A percentile compares a stretch with the other conserved stretches of the same genome.
These are phyloP conservation scores for Rosa multiflora DNA, from an alignment of 306 rosid genomes.

Conservation along the genomic window DNA sequence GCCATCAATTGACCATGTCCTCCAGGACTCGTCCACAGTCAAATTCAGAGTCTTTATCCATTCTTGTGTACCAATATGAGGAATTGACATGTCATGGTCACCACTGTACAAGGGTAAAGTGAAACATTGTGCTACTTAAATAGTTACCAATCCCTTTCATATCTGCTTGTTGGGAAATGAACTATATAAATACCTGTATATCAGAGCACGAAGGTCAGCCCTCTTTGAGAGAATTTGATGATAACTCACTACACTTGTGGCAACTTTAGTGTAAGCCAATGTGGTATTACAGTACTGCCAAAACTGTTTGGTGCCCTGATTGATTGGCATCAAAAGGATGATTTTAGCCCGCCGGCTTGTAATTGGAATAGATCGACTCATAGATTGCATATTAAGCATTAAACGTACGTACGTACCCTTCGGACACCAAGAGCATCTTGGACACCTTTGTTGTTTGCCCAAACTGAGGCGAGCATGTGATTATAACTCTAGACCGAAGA, in stretches of 20 bases:
- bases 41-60: constrained; percentile 13
- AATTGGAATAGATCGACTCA: no score
- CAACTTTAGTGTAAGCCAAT: constrained; percentile 11
- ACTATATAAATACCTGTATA: constrained; percentile 9
- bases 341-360: not conserved
- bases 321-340: not conserved
- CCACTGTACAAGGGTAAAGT: constrained; percentile 10
- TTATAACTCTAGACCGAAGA: constrained; percentile 5
- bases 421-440: constrained; percentile 23
- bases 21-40: constrained; percentile 18
- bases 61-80: constrained; percentile 23
- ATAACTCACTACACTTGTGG: constrained; percentile 9
- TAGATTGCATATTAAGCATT: not conserved
- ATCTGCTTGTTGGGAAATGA: not conserved
- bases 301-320: constrained; percentile 17
- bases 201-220: constrained; percentile 11
- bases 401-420: not conserved
- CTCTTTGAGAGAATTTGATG: constrained; percentile 16
- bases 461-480: constrained; percentile 7
- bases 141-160: not conserved
- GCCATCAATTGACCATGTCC: constrained; percentile 13
- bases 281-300: constrained; percentile 25
- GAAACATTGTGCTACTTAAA: not conserved
- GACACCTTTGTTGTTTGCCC: constrained; percentile 22
- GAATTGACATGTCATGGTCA: constrained; percentile 24